Evolutionary conservation across 345 rosid species (phyloP).

Genomic region (Dimocarpus longan): DNA sequence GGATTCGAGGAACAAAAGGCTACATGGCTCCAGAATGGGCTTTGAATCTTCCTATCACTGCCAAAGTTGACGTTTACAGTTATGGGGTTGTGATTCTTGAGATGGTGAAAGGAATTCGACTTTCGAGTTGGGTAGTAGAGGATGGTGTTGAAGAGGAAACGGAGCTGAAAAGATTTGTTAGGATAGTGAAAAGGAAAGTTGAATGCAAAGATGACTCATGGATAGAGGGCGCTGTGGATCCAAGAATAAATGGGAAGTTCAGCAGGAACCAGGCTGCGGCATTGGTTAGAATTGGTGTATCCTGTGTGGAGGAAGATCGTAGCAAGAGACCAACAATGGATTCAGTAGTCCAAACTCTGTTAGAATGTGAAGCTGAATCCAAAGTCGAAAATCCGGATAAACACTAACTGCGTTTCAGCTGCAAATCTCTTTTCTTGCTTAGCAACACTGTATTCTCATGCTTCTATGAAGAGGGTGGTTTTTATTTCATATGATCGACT

Average conservation of each 20-base stretch:
- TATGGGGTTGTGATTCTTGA: slow-evolving; percentile 48
- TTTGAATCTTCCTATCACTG: slow-evolving; percentile 37
- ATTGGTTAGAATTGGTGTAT: slow-evolving; percentile 32
- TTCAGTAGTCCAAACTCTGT: slow-evolving; percentile 31
- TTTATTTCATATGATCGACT: neutral
- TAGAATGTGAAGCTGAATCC: slow-evolving; percentile 27
- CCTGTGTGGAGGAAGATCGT: slow-evolving; percentile 40
- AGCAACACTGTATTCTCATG: neutral
- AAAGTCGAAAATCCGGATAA: neutral
- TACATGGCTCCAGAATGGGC: slow-evolving; percentile 52
- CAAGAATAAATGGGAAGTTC: slow-evolving; percentile 33
- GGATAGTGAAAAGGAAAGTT: slow-evolving; percentile 29
- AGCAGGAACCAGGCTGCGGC: slow-evolving; percentile 28
- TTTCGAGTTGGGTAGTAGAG: slow-evolving; percentile 29
- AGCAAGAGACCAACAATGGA: slow-evolving; percentile 44
- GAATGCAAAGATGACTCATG: slow-evolving; percentile 21
- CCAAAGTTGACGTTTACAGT: slow-evolving; percentile 48
- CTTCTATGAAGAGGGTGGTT: neutral
- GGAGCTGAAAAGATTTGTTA: slow-evolving; percentile 34
- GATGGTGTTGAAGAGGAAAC: slow-evolving; percentile 36
- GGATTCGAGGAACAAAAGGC: slow-evolving; percentile 42
- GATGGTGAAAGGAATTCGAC: slow-evolving; percentile 41
- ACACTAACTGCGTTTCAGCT: neutral
- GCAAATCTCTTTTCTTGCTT: slow-evolving; percentile 4
- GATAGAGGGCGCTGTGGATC: slow-evolving; percentile 42